Evolutionary conservation across 1,139 yeast genomes (phyloP).

Genomic region (Taphrina wiesneri): DNA sequence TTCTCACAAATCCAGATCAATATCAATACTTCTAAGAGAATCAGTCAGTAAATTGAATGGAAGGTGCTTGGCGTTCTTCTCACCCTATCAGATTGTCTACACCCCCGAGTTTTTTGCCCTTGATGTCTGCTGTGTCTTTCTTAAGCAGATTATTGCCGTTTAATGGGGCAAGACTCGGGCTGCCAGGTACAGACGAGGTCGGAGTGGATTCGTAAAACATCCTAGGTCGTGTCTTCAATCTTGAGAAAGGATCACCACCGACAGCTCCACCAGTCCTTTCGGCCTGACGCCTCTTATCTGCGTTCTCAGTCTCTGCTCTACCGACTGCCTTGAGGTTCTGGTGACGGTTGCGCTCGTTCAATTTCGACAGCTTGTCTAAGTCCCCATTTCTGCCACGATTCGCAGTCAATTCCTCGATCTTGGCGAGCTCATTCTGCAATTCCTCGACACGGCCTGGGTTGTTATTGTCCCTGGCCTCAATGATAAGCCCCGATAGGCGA

Average conservation of each 20-base stretch:
- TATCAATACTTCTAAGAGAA: constrained; percentile 3
- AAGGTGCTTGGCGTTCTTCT: neutral
- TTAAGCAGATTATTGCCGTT: neutral
- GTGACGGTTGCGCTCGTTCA: constrained; percentile 78
- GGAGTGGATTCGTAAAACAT: constrained; percentile 60
- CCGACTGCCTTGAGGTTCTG: constrained; percentile 75
- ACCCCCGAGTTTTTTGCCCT: constrained; percentile 12
- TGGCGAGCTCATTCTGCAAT: constrained; percentile 57
- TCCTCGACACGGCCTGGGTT: constrained; percentile 56
- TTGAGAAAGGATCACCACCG: constrained; percentile 74
- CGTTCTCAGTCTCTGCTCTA: constrained; percentile 70
- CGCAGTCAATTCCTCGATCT: constrained; percentile 39
- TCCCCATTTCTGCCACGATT: constrained; percentile 28
- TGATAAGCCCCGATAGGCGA: constrained; percentile 68
- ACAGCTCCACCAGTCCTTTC: constrained; percentile 51
- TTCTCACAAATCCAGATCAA: constrained; percentile 29
- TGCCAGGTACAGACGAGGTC: constrained; percentile 17
- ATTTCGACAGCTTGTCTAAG: constrained; percentile 56
- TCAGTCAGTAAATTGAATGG: neutral
- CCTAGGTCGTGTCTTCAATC: constrained; percentile 82
- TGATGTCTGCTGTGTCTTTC: neutral
- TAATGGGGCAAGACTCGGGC: constrained; percentile 13
- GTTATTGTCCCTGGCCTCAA: constrained; percentile 70
- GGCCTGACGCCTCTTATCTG: constrained; percentile 54
- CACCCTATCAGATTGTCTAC: constrained; percentile 28